Conservation (phyloP, 225 moss, liverwort and hornwort species). For the Asterella californica region DNA sequence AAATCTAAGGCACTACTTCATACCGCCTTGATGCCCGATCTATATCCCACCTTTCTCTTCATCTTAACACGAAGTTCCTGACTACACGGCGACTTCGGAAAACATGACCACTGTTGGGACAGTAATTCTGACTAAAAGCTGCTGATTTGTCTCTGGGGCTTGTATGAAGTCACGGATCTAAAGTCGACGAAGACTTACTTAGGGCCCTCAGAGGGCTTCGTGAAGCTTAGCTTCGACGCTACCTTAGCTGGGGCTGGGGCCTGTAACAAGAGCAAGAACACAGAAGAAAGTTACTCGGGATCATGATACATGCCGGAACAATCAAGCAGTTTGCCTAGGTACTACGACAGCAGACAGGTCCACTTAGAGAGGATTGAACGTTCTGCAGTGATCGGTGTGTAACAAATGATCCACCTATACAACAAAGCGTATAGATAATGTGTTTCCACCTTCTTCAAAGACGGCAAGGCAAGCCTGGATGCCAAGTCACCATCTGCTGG, state of each 20-base stretch:
- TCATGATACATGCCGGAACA: background rate
- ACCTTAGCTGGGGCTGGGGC: slow-evolving; percentile 18
- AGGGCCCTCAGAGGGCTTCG: slow-evolving; percentile 21
- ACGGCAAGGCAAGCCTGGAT: slow-evolving; percentile 23
- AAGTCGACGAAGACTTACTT: slow-evolving; percentile 11
- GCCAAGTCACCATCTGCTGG: slow-evolving; percentile 46
- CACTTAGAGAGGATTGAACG: background rate
- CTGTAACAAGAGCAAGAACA: background rate
- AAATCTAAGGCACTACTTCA: no score
- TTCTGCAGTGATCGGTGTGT: background rate
- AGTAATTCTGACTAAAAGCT: background rate
- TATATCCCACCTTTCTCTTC: no score
- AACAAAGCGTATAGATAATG: background rate
- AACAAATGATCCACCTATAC: background rate
- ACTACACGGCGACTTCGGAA: background rate
- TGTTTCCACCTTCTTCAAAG: slow-evolving; percentile 31
- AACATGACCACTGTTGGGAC: background rate
- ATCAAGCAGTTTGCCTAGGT: background rate
- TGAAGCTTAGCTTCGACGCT: slow-evolving; percentile 11
- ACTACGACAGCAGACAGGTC: background rate
- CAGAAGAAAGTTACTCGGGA: background rate
- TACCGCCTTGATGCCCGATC: no score
- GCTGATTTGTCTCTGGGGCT: no score
- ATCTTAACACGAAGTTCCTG: no score
- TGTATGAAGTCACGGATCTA: no score